Evolutionary conservation across 2,329 filamentous ascomycete species (phyloP).

Genomic region (Fusarium falciforme): DNA sequence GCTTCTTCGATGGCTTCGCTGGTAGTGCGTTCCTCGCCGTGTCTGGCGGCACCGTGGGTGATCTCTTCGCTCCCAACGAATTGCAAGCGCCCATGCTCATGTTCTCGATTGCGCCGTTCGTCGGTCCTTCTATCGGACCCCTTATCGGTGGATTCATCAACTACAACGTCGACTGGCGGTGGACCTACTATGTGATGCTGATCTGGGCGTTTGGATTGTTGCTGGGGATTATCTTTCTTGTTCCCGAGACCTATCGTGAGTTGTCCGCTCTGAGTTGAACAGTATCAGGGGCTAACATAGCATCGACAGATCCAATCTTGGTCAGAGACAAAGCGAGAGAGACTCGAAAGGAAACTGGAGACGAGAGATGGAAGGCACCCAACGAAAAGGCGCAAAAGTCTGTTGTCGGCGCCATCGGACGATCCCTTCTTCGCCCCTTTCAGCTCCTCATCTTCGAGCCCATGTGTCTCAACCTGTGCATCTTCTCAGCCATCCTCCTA

Average conservation of each 20-base stretch:
- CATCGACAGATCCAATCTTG: conserved; percentile 68
- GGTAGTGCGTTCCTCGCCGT: conserved; percentile 78
- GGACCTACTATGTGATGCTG: conserved; percentile 86
- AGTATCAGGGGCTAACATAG: conserved; percentile 11
- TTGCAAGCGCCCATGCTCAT: conserved; percentile 87
- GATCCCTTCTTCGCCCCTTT: conserved; percentile 76
- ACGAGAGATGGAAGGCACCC: conserved; percentile 79
- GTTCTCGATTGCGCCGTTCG: conserved; percentile 74
- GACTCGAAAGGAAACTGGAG: conserved; percentile 80
- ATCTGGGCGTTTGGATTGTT: conserved; percentile 82
- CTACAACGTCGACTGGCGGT: conserved; percentile 78
- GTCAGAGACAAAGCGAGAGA: conserved; percentile 77
- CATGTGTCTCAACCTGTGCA: conserved; percentile 85
- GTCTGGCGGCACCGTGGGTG: conserved; percentile 86
- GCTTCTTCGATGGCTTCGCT: conserved; percentile 81
- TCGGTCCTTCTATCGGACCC: conserved; percentile 70
- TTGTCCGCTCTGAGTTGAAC: conserved; percentile 10
- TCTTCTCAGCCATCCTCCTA: conserved; percentile 86
- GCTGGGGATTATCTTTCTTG: conserved; percentile 73
- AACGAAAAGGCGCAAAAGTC: conserved; percentile 80
- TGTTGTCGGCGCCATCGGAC: conserved; percentile 69
- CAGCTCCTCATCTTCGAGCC: conserved; percentile 84
- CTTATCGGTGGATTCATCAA: conserved; percentile 85
- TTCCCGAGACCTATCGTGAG: conserved; percentile 87
- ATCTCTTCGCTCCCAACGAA: conserved; percentile 76